Conservation (phyloP, 139 green algal species). For the Mychonastes homosphaera region DNA sequence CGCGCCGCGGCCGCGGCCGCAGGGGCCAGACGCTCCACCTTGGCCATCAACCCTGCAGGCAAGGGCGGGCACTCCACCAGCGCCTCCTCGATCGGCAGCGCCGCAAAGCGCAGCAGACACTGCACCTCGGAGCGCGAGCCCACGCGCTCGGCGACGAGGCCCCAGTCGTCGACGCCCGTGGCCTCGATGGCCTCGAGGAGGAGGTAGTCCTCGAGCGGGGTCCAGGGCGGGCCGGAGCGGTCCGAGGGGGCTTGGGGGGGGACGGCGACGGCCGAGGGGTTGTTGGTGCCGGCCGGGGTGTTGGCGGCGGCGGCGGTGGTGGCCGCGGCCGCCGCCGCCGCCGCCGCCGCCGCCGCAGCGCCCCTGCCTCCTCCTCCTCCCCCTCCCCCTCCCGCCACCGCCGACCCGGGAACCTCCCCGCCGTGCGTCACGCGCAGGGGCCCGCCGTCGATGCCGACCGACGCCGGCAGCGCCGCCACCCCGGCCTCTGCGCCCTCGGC, state of each 20-base stretch:
- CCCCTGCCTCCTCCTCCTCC: background rate
- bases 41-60: background rate
- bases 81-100: slow-evolving; percentile 82
- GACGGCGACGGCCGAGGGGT: background rate
- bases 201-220: slow-evolving; percentile 70
- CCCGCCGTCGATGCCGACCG: slow-evolving; percentile 24
- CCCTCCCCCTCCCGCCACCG: background rate
- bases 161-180: slow-evolving; percentile 79
- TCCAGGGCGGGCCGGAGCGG: slow-evolving; percentile 2
- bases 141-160: slow-evolving; percentile 74
- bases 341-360: no score
- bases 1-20: background rate
- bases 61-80: slow-evolving; percentile 41
- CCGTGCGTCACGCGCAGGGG: no score
- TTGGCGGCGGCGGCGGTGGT: no score
- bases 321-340: no score
- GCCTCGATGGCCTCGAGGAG: no score
- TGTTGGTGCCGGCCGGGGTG: no score
- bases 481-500: background rate
- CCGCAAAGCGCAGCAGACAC: slow-evolving; percentile 82
- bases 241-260: background rate
- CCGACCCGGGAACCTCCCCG: background rate
- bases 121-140: slow-evolving; percentile 60
- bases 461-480: background rate
- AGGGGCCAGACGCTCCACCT: slow-evolving; percentile 1